These are phyloP conservation scores for Pleurotus tuber-regium DNA, from an alignment of 768 basidiomycete genomes.

Conservation along the genomic window DNA sequence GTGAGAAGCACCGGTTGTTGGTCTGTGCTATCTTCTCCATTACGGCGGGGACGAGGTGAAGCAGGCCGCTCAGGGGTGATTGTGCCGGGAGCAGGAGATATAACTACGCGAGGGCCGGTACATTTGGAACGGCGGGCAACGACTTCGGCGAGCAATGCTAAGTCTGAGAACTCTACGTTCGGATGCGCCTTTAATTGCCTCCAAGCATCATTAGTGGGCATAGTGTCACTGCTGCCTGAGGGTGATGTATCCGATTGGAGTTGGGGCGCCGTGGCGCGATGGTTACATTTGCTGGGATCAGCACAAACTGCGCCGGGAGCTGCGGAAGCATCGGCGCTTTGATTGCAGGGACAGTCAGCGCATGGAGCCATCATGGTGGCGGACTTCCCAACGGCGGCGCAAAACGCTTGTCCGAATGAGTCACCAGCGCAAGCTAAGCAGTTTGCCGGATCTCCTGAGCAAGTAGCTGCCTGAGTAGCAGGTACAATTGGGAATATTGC, in stretches of 20 bases:
- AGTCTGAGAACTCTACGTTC: conserved; percentile 81
- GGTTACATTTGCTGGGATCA: not conserved
- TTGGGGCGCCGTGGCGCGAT: conserved; percentile 16
- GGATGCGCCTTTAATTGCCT: conserved; percentile 84
- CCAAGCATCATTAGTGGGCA: conserved; percentile 84
- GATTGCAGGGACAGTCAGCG: conserved; percentile 48
- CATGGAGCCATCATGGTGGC: conserved; percentile 53
- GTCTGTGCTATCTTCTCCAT: conserved; percentile 17
- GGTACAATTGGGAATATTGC: conserved; percentile 54
- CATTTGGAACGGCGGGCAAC: conserved; percentile 82
- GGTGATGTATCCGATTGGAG: conserved; percentile 17
- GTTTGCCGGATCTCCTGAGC: conserved; percentile 86
- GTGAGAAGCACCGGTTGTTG: conserved; percentile 44
- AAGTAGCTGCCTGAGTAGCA: conserved; percentile 32
- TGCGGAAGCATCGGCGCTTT: conserved; percentile 11
- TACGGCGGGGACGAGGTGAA: conserved; percentile 25
- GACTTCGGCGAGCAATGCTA: conserved; percentile 83
- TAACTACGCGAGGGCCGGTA: conserved; percentile 62
- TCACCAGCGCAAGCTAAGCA: conserved; percentile 86
- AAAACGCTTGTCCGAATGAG: conserved; percentile 86
- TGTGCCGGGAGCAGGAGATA: conserved; percentile 50
- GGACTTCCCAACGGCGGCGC: conserved; percentile 67
- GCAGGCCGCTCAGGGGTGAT: conserved; percentile 44
- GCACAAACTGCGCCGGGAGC: conserved; percentile 1
- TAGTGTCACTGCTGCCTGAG: conserved; percentile 41